These are phyloP conservation scores for Fagus crenata DNA, from an alignment of 306 rosid genomes.

Conservation along the genomic window DNA sequence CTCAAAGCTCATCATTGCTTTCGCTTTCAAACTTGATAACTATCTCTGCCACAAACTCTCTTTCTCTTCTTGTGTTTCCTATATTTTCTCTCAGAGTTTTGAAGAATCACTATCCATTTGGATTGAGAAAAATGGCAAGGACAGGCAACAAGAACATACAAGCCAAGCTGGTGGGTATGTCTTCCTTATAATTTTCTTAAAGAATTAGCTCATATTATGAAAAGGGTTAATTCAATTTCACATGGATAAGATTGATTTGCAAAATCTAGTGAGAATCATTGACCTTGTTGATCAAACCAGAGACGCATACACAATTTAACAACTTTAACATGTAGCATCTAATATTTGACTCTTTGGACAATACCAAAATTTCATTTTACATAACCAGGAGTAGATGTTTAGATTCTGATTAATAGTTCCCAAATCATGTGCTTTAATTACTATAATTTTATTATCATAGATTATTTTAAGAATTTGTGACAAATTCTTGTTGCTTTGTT, in stretches of 20 bases:
- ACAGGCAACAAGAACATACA: constrained; percentile 73
- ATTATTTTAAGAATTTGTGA: not conserved
- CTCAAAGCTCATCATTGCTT: not conserved
- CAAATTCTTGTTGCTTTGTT: not conserved
- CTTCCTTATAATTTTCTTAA: constrained; percentile 35
- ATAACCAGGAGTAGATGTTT: not conserved
- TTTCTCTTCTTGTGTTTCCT: not conserved
- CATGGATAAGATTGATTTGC: not conserved
- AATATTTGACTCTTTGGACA: not conserved
- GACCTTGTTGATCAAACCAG: not conserved
- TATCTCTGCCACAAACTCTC: constrained; percentile 3
- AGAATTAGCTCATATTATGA: not conserved
- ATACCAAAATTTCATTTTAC: not conserved
- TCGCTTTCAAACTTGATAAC: constrained; percentile 23
- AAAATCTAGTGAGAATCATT: not conserved
- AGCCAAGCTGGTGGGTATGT: constrained; percentile 97
- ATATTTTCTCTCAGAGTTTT: not conserved
- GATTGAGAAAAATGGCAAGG: constrained; percentile 48
- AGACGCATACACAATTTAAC: not conserved
- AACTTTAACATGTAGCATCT: not conserved
- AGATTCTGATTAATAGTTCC: not conserved
- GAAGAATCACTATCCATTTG: constrained; percentile 2
- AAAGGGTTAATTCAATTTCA: not conserved
- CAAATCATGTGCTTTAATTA: not conserved
- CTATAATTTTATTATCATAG: not conserved